These are phyloP conservation scores for Ambrosia artemisiifolia DNA, from an alignment of 129 eudicot genomes.

Conservation along the genomic window DNA sequence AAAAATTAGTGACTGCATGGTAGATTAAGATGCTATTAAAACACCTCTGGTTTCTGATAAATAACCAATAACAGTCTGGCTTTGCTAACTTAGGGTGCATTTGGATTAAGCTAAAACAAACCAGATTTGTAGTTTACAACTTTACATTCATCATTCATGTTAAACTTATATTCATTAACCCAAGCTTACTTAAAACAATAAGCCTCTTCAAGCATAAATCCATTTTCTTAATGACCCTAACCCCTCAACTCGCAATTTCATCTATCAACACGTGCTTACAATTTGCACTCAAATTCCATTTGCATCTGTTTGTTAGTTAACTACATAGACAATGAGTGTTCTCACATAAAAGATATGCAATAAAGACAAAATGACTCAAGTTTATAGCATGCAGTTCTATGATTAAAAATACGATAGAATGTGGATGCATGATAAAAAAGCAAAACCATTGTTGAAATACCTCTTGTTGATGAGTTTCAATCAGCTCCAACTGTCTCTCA, in stretches of 20 bases:
- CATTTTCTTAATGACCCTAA: background rate
- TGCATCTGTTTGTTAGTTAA: background rate
- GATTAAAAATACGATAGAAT: background rate
- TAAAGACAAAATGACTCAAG: background rate
- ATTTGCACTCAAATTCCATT: background rate
- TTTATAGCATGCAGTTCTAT: background rate
- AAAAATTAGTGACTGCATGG: background rate
- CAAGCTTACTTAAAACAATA: background rate
- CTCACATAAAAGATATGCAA: background rate
- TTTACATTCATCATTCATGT: background rate
- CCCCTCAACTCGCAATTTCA: background rate
- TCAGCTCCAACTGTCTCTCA: conserved; percentile 91
- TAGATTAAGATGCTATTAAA: background rate
- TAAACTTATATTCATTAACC: background rate
- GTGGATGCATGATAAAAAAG: background rate
- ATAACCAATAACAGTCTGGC: background rate
- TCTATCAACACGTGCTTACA: background rate
- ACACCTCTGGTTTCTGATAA: background rate
- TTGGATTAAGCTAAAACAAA: background rate
- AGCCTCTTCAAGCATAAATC: background rate
- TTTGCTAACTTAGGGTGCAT: background rate
- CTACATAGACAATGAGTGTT: background rate
- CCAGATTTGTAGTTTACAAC: background rate
- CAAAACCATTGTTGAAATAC: conserved; percentile 30
- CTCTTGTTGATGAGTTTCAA: conserved; percentile 98